A percentile compares a stretch with the other conserved stretches of the same genome.
These are phyloP conservation scores for Sicyos baderoa DNA, from an alignment of 306 rosid genomes.

Conservation along the genomic window DNA sequence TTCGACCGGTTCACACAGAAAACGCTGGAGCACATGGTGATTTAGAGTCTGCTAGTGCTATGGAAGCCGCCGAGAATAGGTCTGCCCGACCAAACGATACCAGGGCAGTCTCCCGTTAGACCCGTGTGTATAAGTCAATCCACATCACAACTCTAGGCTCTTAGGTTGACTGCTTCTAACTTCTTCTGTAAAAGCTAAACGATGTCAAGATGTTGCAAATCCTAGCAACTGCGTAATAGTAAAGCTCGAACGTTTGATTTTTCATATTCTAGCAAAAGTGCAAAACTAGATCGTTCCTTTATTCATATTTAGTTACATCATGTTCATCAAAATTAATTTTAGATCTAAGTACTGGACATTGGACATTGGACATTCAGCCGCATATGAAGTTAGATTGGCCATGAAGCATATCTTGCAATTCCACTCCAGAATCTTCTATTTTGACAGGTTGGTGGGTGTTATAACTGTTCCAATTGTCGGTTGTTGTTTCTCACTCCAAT, in stretches of 20 bases:
- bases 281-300: background rate
- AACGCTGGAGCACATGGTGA: conserved; percentile 40
- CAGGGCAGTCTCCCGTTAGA: conserved; percentile 27
- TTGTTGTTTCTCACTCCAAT: background rate
- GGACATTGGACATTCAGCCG: background rate
- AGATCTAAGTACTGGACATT: background rate
- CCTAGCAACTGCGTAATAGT: background rate
- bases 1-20: conserved; percentile 58
- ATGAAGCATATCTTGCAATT: background rate
- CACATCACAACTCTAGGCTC: conserved; percentile 35
- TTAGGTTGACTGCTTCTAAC: conserved; percentile 34
- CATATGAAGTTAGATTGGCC: background rate
- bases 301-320: background rate
- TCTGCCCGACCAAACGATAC: conserved; percentile 28
- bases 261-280: background rate
- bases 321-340: too few relatives aligned
- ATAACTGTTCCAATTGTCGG: background rate
- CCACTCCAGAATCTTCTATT: background rate
- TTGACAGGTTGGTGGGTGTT: background rate
- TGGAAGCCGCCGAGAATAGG: conserved; percentile 56
- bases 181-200: too few relatives aligned
- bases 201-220: conserved; percentile 14
- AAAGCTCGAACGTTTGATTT: background rate
- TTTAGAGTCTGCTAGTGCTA: conserved; percentile 26
- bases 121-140: conserved; percentile 31